Evolutionary conservation across 2,329 filamentous ascomycete species (phyloP).

Genomic region (Claviceps spartinae): DNA sequence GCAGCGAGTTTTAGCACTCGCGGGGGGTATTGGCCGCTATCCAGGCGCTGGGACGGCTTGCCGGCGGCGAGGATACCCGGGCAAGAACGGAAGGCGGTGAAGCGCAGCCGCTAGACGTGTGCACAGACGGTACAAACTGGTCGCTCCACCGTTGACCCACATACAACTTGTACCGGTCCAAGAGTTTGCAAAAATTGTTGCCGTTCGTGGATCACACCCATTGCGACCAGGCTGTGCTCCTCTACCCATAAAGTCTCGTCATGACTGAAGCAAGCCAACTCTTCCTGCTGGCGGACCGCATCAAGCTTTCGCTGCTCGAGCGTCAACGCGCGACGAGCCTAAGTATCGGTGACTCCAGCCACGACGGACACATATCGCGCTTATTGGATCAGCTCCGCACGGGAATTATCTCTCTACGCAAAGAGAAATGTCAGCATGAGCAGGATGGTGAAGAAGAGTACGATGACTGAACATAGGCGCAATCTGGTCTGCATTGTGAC

Average conservation of each 20-base stretch:
- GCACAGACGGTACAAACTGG: too few species aligned
- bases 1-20: too few species aligned
- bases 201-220: too few species aligned
- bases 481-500: not conserved
- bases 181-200: too few species aligned
- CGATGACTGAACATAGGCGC: not conserved
- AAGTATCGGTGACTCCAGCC: slow-evolving; percentile 62
- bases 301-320: slow-evolving; percentile 90
- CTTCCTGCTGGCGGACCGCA: slow-evolving; percentile 86
- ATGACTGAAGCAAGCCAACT: slow-evolving; percentile 56
- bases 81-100: too few species aligned
- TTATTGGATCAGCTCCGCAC: slow-evolving; percentile 78
- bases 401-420: slow-evolving; percentile 57
- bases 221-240: not conserved
- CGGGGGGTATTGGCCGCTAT: too few species aligned
- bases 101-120: too few species aligned
- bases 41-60: too few species aligned
- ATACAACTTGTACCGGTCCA: too few species aligned
- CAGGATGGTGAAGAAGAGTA: slow-evolving; percentile 51
- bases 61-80: too few species aligned
- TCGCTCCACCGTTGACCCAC: too few species aligned
- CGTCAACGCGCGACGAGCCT: slow-evolving; percentile 74
- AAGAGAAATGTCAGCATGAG: slow-evolving; percentile 49
- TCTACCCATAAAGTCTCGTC: slow-evolving; percentile 1
- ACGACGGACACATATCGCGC: slow-evolving; percentile 79